Evolutionary conservation across 2,329 filamentous ascomycete genomes (phyloP).

Genomic region (Microdochium bolleyi): DNA sequence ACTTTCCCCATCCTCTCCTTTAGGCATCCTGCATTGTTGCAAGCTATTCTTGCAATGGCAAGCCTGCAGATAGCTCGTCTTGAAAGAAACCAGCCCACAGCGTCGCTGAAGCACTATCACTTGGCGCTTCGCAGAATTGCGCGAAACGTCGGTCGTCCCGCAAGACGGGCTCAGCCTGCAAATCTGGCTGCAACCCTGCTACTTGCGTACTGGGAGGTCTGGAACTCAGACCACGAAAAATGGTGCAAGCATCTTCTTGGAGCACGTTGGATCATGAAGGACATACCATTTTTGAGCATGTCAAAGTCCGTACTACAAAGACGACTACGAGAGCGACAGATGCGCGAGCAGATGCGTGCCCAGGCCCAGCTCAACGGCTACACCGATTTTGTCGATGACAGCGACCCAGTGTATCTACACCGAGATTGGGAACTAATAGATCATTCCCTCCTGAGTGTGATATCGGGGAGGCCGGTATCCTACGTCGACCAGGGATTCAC

Average conservation of each 20-base stretch:
- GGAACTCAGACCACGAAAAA: constrained; percentile 88
- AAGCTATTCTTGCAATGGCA: constrained; percentile 81
- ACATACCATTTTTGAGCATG: constrained; percentile 71
- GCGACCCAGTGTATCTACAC: constrained; percentile 15
- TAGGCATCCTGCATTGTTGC: constrained; percentile 76
- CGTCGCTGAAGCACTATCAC: constrained; percentile 88
- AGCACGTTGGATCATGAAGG: constrained; percentile 70
- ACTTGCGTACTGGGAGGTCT: constrained; percentile 87
- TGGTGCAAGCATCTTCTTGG: constrained; percentile 92
- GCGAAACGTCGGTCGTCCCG: constrained; percentile 62
- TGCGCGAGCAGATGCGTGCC: constrained; percentile 7
- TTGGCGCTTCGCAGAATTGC: constrained; percentile 73
- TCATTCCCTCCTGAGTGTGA: constrained; percentile 31
- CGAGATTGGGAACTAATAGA: constrained; percentile 23
- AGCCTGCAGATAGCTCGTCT: constrained; percentile 84
- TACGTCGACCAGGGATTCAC: constrained; percentile 39
- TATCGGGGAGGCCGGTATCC: constrained; percentile 43
- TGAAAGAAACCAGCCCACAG: constrained; percentile 64
- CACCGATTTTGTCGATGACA: constrained; percentile 12
- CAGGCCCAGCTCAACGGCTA: constrained; percentile 12
- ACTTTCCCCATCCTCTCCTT: constrained; percentile 79
- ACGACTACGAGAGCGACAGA: constrained; percentile 12
- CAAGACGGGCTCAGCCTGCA: constrained; percentile 63
- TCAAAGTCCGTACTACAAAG: constrained; percentile 59
- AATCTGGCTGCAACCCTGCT: constrained; percentile 85